phyloP scores from a whole-genome alignment of 495 filamentous ascomycete genomes.

The Podospora conica region DNA sequence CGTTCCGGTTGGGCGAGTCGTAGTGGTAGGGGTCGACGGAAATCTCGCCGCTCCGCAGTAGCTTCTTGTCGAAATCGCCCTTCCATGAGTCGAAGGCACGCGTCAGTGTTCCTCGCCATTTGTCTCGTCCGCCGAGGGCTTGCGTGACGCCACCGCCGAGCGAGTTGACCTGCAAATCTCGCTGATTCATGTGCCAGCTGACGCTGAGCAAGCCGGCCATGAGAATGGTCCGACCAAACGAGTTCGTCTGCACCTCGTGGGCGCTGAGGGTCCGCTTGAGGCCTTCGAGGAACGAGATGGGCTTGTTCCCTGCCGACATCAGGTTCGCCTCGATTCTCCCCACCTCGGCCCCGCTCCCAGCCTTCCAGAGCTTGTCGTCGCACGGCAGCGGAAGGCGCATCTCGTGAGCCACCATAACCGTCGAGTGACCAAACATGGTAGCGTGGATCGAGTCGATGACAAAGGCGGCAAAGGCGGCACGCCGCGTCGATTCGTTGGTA shows the following conservation, averaged over 20 bases:
- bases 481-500: slow-evolving; percentile 82
- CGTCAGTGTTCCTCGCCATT: slow-evolving; percentile 84
- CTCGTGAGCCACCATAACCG: slow-evolving; percentile 95
- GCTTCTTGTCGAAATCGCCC: slow-evolving; percentile 78
- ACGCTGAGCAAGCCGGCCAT: slow-evolving; percentile 93
- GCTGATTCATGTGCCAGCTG: slow-evolving; percentile 96
- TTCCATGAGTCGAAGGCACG: slow-evolving; percentile 95
- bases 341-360: slow-evolving; percentile 82
- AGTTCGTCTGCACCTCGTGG: slow-evolving; percentile 83
- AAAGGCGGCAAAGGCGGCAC: slow-evolving; percentile 91
- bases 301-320: slow-evolving; percentile 75
- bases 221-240: slow-evolving; percentile 89
- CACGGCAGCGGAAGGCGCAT: slow-evolving; percentile 88
- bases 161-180: slow-evolving; percentile 89
- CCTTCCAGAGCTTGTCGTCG: slow-evolving; percentile 90
- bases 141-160: slow-evolving; percentile 66
- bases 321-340: slow-evolving; percentile 78
- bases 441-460: slow-evolving; percentile 94
- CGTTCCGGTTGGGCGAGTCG: slow-evolving; percentile 37
- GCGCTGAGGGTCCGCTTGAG: slow-evolving; percentile 85
- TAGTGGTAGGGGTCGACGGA: slow-evolving; percentile 43
- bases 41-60: slow-evolving; percentile 42
- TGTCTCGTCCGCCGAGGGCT: slow-evolving; percentile 82
- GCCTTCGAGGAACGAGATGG: slow-evolving; percentile 83
- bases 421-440: slow-evolving; percentile 97